Conservation (phyloP, 1,284 basidiomycete genomes). For the Cutaneotrichosporon sp. region DNA sequence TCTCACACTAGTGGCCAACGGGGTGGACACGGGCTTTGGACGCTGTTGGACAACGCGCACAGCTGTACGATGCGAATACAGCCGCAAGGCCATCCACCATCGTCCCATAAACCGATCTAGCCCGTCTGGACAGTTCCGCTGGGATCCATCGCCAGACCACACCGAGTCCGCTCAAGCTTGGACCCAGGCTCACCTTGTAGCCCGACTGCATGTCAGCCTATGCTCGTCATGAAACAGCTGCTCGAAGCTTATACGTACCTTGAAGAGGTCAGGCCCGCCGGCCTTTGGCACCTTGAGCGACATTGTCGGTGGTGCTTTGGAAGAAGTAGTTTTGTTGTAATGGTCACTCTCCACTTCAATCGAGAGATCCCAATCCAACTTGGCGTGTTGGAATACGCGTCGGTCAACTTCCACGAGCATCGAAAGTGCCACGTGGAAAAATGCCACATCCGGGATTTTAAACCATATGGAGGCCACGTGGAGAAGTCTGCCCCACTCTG, state of each 20-base stretch:
- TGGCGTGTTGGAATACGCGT: conserved; percentile 8
- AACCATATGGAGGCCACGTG: background rate
- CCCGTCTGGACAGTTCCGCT: too few species aligned
- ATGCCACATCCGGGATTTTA: conserved; percentile 1
- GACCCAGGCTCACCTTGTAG: conserved; percentile 13
- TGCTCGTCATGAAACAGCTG: too few species aligned
- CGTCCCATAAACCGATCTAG: too few species aligned
- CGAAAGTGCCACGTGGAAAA: conserved; percentile 3
- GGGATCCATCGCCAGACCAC: too few species aligned
- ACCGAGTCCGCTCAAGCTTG: background rate
- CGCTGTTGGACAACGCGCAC: too few species aligned
- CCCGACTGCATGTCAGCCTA: conserved; percentile 9
- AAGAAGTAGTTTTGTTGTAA: too few species aligned
- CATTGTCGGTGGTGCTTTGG: conserved; percentile 7
- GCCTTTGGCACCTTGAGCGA: conserved; percentile 67
- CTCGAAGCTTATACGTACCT: conserved; percentile 53
- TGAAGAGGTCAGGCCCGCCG: conserved; percentile 77
- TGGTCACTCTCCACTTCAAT: too few species aligned
- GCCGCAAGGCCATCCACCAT: too few species aligned
- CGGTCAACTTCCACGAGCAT: conserved; percentile 5
- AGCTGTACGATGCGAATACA: too few species aligned
- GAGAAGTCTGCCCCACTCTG: too few species aligned
- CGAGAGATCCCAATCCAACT: background rate
- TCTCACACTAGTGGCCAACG: too few species aligned
- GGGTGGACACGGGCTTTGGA: too few species aligned